Evolutionary conservation across 1,284 basidiomycete species (phyloP).

Genomic region (Ceratobasidium sp.): DNA sequence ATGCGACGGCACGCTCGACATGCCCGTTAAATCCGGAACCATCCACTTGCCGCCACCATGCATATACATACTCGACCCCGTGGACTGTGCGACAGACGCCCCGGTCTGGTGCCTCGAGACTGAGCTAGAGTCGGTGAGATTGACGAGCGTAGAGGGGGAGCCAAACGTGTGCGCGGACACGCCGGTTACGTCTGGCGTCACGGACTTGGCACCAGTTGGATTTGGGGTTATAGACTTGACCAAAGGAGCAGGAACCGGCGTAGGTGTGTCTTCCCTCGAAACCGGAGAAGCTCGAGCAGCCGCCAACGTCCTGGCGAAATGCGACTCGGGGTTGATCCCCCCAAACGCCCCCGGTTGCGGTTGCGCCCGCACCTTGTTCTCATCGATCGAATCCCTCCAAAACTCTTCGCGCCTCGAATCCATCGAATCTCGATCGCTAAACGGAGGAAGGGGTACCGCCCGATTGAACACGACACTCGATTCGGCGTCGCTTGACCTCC

Average conservation of each 20-base stretch:
- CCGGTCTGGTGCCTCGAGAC: not conserved
- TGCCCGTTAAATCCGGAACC: constrained; percentile 32
- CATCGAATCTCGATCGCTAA: constrained; percentile 21
- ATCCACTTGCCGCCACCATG: constrained; percentile 26
- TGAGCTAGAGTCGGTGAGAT: not conserved
- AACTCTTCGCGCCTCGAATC: constrained; percentile 21
- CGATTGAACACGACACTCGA: constrained; percentile 33
- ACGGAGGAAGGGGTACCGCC: constrained; percentile 10
- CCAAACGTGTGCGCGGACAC: constrained; percentile 38
- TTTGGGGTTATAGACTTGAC: not conserved
- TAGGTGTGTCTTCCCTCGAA: not conserved
- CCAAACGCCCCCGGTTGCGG: constrained; percentile 13
- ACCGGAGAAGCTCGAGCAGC: not conserved
- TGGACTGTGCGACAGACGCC: constrained; percentile 18
- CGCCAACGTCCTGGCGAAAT: constrained; percentile 40
- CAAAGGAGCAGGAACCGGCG: not conserved
- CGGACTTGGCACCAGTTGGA: not conserved
- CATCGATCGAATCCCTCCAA: constrained; percentile 14
- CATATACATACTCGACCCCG: constrained; percentile 17
- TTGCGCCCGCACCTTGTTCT: not conserved
- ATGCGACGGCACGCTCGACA: constrained; percentile 21
- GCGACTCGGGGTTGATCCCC: constrained; percentile 39
- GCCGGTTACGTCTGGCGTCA: constrained; percentile 20
- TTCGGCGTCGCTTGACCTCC: constrained; percentile 24
- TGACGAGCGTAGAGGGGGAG: not conserved